These are phyloP conservation scores for Cryphonectria carpinicola DNA, from an alignment of 2,329 filamentous ascomycete genomes.

Conservation along the genomic window DNA sequence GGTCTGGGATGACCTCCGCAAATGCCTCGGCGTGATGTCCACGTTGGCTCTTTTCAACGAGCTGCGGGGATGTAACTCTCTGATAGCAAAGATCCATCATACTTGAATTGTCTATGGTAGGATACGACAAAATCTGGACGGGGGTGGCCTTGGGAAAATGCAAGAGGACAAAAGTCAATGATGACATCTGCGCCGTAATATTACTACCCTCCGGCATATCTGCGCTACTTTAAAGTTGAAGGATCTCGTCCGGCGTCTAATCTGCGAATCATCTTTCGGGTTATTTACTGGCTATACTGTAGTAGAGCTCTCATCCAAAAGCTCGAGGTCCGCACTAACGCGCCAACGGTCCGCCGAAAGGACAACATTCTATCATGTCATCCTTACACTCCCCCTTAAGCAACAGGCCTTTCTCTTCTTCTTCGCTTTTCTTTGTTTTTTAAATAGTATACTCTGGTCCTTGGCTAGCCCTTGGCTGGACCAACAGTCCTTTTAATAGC, in stretches of 20 bases:
- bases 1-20: not conserved
- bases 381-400: not conserved
- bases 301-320: not conserved
- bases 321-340: not conserved
- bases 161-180: not conserved
- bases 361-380: not conserved
- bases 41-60: not conserved
- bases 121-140: not conserved
- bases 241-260: not conserved
- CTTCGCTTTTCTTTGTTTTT: not conserved
- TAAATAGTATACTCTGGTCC: not conserved
- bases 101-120: not conserved
- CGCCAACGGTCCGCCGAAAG: not conserved
- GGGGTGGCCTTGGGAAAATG: too few species aligned
- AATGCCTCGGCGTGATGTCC: not conserved
- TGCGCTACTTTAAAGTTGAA: not conserved
- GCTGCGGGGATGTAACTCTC: not conserved
- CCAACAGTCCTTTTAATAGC: not conserved
- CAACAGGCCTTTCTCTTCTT: not conserved
- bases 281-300: not conserved
- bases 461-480: not conserved
- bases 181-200: not conserved
- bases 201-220: not conserved
- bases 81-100: not conserved
- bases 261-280: not conserved